A percentile compares a stretch with the other conserved stretches of the same genome.
These are phyloP conservation scores for Cytospora piceicola DNA, from an alignment of 2,329 filamentous ascomycete genomes.

Conservation along the genomic window DNA sequence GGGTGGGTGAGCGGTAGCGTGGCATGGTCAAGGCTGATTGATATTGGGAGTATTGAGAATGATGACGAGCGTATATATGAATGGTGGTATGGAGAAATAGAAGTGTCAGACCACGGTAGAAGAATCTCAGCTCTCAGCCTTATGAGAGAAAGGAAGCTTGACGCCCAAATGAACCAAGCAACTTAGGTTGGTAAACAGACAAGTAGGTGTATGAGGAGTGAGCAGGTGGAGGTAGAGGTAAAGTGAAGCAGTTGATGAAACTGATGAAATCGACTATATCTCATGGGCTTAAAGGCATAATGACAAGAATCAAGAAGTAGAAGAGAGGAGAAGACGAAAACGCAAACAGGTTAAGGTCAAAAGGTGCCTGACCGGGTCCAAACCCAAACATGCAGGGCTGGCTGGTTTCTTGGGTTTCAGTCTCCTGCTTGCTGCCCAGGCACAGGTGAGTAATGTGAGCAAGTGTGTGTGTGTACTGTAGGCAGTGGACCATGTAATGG, in stretches of 20 bases:
- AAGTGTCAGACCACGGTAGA: not conserved
- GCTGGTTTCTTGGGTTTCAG: not conserved
- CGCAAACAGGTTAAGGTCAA: not conserved
- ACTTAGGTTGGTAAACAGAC: not conserved
- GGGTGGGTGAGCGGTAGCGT: slow-evolving; percentile 33
- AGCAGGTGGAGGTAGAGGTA: not conserved
- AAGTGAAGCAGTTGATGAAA: slow-evolving; percentile 4
- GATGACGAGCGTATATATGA: not conserved
- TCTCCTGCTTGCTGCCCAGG: not conserved
- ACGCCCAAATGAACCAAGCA: not conserved
- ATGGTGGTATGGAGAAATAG: not conserved
- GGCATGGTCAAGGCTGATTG: slow-evolving; percentile 28
- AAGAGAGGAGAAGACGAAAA: not conserved
- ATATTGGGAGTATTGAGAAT: not conserved
- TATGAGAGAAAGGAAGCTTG: slow-evolving; percentile 1
- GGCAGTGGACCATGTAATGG: no score
- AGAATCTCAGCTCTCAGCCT: slow-evolving; percentile 5
- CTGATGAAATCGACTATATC: not conserved
- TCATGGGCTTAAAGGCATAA: not conserved
- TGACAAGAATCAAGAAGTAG: not conserved
- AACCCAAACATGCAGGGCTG: not conserved
- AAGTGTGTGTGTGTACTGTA: no score
- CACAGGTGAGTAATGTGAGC: no score
- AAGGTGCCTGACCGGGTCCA: not conserved
- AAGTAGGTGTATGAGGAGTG: not conserved